These are phyloP conservation scores for Populus davidiana DNA, from an alignment of 345 rosid species.

Conservation along the genomic window DNA sequence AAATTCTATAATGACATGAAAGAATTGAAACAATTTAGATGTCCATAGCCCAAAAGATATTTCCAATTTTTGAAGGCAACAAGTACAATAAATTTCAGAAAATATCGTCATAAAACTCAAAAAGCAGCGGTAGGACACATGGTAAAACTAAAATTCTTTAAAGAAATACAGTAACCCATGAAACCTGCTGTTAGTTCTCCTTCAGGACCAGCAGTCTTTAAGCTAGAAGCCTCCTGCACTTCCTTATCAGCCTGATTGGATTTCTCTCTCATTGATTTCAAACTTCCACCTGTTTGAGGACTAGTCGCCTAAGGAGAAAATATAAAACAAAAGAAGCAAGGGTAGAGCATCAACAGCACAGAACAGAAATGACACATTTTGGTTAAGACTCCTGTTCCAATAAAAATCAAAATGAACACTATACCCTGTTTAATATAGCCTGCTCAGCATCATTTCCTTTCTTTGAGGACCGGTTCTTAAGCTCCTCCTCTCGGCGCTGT, in stretches of 20 bases:
- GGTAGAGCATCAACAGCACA: background rate
- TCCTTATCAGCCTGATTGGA: slow-evolving; percentile 64
- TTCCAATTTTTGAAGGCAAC: background rate
- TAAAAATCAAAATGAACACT: slow-evolving; percentile 13
- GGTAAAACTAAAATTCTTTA: background rate
- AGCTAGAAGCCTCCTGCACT: slow-evolving; percentile 63
- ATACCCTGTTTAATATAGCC: slow-evolving; percentile 67
- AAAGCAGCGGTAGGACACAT: background rate
- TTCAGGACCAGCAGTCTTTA: slow-evolving; percentile 83
- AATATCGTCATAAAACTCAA: background rate
- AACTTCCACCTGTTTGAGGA: slow-evolving; percentile 87
- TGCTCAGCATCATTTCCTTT: slow-evolving; percentile 87
- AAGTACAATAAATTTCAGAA: background rate
- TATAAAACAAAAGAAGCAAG: background rate
- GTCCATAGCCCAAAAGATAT: background rate
- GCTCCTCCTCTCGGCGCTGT: slow-evolving; percentile 94
- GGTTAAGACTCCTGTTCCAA: slow-evolving; percentile 13
- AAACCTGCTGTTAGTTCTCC: slow-evolving; percentile 97
- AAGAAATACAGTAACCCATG: background rate
- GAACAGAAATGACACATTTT: slow-evolving; percentile 1
- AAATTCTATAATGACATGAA: background rate
- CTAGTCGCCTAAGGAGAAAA: slow-evolving; percentile 62
- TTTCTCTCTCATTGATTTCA: slow-evolving; percentile 85
- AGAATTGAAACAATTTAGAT: background rate
- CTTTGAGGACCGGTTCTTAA: slow-evolving; percentile 75